Conservation (phyloP, 805 yeast species). For the Brettanomyces bruxellensis region DNA sequence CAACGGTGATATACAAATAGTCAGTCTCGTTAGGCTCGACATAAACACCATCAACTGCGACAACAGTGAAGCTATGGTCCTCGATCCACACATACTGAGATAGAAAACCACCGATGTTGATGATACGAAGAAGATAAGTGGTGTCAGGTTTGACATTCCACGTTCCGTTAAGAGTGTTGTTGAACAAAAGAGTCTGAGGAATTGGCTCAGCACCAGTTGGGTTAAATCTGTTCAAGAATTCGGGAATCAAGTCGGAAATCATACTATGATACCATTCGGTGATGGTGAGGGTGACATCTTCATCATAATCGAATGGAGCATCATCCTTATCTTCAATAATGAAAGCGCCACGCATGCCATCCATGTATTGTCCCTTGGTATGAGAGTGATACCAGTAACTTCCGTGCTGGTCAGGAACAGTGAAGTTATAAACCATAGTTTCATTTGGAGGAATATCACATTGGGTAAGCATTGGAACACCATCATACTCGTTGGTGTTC, state of each 20-base stretch:
- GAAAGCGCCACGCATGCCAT: constrained; percentile 79
- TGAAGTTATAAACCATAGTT: constrained; percentile 71
- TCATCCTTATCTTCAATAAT: constrained; percentile 52
- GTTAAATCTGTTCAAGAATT: constrained; percentile 64
- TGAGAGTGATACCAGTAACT: constrained; percentile 98
- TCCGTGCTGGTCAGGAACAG: constrained; percentile 77
- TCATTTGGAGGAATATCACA: constrained; percentile 86
- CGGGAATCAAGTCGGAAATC: constrained; percentile 39
- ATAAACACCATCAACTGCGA: constrained; percentile 88
- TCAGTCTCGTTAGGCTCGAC: constrained; percentile 68
- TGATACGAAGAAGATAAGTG: constrained; percentile 72
- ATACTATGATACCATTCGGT: constrained; percentile 84
- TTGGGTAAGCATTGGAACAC: constrained; percentile 80
- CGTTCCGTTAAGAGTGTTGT: constrained; percentile 72
- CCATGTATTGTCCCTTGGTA: constrained; percentile 82
- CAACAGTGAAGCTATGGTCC: constrained; percentile 76
- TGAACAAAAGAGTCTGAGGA: constrained; percentile 72
- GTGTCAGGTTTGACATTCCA: constrained; percentile 76
- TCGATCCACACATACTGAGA: constrained; percentile 86
- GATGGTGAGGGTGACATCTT: constrained; percentile 59
- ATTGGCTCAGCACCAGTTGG: constrained; percentile 99
- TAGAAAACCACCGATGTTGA: constrained; percentile 85
- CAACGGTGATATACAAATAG: constrained; percentile 72
- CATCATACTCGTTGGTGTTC: constrained; percentile 76
- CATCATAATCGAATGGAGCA: constrained; percentile 70